These are phyloP conservation scores for Sideroxylon spinosum DNA, from an alignment of 179 eudicot species.

Conservation along the genomic window DNA sequence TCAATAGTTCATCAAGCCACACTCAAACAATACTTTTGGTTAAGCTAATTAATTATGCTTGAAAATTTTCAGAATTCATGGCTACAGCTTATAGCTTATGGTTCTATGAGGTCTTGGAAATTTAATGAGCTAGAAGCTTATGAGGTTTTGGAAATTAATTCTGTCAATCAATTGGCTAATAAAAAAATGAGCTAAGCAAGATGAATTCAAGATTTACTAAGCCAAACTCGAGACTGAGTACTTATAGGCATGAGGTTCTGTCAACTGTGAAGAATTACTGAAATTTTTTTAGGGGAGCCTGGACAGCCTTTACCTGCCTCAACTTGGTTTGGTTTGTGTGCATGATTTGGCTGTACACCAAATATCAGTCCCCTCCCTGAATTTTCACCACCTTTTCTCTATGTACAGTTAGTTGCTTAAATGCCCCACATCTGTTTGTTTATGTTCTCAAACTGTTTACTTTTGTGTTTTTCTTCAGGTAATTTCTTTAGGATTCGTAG, in stretches of 20 bases:
- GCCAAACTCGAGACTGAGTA: constrained; percentile 2
- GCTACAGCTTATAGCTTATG: no score
- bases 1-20: neutral
- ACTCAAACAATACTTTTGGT: neutral
- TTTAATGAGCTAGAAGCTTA: no score
- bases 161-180: neutral
- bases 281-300: neutral
- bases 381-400: neutral
- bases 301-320: neutral
- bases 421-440: neutral
- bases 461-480: constrained; percentile 31
- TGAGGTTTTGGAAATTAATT: no score
- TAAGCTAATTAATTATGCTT: neutral
- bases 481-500: constrained; percentile 64
- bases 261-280: constrained; percentile 3
- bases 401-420: neutral
- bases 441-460: neutral
- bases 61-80: neutral
- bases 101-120: no score
- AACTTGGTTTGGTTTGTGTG: constrained; percentile 1
- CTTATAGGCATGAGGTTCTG: neutral
- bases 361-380: neutral
- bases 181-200: neutral
- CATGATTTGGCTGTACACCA: neutral
- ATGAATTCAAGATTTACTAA: neutral